Evolutionary conservation across 805 yeast species (phyloP), one percentile per base, ranked within the genome.

Genomic region (Wickerhamomyces mucosus): DNA sequence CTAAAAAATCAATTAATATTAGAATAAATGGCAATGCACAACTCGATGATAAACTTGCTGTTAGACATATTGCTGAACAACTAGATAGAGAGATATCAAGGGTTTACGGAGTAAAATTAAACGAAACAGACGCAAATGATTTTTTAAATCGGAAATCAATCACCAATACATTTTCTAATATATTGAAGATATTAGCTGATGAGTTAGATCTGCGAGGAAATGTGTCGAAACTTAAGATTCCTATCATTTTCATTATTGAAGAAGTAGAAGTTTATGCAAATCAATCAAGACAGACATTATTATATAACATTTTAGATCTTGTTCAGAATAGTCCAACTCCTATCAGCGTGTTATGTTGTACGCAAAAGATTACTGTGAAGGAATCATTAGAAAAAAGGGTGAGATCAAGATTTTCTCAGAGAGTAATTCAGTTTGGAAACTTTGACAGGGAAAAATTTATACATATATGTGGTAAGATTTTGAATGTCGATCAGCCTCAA

Each of bases 381-480:
- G 96, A 89, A 44, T 64, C 74, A 44, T 60, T 92, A 28, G 99
- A 92, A 49, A 92, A 89, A 49, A 67, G 99, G 46, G 97, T 92
- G 1, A 69, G 85, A 42, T 78, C 94, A 35, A 61, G 99, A 41
- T 92, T 88, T 52, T 77, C 92, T 13, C 96, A 89, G 49, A 60
- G 94, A 30, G 56, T 80, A 3, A 65, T 86, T 16, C 66, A 67
- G 13, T 61, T 85, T 22, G 69, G 70, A 17, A 75, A 74, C 30
- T 43, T 73, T 3, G 18, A 38, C 5, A 34, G 29, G 26, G 72
- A 66, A 1, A 67, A 61, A 11, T 82, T 78, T 42, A 58, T 70
- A 54, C 46, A 52, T 2, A 59, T 72, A 14, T 72, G 74, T 11
- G 47, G 52, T 15, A 51, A 63, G 17, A 56, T 63, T 9, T 48